phyloP scores from a whole-genome alignment of 495 filamentous ascomycete species.

The Penicillium herquei region DNA sequence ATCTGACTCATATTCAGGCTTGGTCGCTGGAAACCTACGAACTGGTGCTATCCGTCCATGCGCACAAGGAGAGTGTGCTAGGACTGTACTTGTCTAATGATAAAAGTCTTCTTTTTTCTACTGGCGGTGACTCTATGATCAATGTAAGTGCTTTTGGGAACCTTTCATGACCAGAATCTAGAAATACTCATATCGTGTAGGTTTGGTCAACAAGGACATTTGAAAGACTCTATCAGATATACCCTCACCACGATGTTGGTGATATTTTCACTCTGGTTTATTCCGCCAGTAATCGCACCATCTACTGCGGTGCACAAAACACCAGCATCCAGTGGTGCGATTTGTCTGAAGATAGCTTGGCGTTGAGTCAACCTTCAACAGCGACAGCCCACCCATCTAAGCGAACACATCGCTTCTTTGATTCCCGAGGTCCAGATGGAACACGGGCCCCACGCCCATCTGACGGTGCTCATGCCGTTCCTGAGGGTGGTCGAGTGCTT shows the following conservation, averaged over 20 bases:
- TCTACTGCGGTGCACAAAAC: slow-evolving; percentile 93
- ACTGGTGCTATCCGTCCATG: slow-evolving; percentile 70
- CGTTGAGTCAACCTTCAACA: slow-evolving; percentile 58
- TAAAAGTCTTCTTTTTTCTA: slow-evolving; percentile 78
- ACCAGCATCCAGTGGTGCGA: slow-evolving; percentile 80
- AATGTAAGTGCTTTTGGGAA: slow-evolving; percentile 56
- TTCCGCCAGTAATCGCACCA: slow-evolving; percentile 70
- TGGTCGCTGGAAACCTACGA: slow-evolving; percentile 89
- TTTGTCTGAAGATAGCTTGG: slow-evolving; percentile 51
- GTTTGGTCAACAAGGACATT: slow-evolving; percentile 66
- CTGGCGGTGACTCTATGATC: slow-evolving; percentile 88
- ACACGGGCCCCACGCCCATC: slow-evolving; percentile 66
- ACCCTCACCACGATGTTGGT: slow-evolving; percentile 91
- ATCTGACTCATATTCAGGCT: slow-evolving; percentile 44
- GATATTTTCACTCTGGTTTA: slow-evolving; percentile 93
- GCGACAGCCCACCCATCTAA: slow-evolving; percentile 70
- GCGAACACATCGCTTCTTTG: slow-evolving; percentile 91
- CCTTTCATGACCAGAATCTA: not conserved
- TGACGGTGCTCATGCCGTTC: slow-evolving; percentile 32
- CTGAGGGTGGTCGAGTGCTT: slow-evolving; percentile 60
- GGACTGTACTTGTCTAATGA: slow-evolving; percentile 77
- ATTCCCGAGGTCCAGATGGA: slow-evolving; percentile 82
- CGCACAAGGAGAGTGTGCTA: slow-evolving; percentile 87
- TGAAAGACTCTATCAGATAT: slow-evolving; percentile 78
- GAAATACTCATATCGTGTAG: slow-evolving; percentile 34